phyloP scores from a whole-genome alignment of 140 eudicot species.

The Erigeron philadelphicus region DNA sequence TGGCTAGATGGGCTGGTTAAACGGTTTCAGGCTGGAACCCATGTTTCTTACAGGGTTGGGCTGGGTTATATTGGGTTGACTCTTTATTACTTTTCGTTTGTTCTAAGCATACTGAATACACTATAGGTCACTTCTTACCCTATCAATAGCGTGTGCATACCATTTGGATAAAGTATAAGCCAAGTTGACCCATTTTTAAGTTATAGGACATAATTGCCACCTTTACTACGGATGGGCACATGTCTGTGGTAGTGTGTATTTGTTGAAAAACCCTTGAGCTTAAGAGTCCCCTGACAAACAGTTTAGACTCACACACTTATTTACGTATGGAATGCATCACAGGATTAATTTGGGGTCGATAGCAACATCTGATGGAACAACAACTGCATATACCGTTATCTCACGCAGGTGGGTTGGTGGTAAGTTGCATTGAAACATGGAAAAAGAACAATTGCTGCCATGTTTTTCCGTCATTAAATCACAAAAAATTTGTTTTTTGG shows the following conservation, averaged over 20 bases:
- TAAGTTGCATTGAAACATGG: slow-evolving; percentile 44
- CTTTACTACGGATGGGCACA: neutral
- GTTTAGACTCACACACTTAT: slow-evolving; percentile 45
- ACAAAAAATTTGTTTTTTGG: neutral
- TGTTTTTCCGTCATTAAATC: slow-evolving; percentile 14
- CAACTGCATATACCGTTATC: slow-evolving; percentile 74
- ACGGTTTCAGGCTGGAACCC: neutral
- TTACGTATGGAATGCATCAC: slow-evolving; percentile 75
- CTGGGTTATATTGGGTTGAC: neutral
- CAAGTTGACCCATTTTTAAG: neutral
- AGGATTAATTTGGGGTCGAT: slow-evolving; percentile 97
- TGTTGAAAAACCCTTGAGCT: slow-evolving; percentile 24
- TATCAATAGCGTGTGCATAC: neutral
- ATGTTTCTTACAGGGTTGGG: neutral
- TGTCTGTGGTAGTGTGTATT: slow-evolving; percentile 22
- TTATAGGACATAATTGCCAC: slow-evolving; percentile 6
- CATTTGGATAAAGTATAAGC: neutral
- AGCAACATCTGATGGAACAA: slow-evolving; percentile 82
- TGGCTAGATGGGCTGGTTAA: neutral
- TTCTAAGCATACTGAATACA: too few species aligned
- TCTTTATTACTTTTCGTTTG: neutral
- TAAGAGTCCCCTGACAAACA: slow-evolving; percentile 30
- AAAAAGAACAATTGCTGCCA: slow-evolving; percentile 21
- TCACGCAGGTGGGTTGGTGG: slow-evolving; percentile 99
- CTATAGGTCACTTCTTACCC: neutral